Conservation (phyloP, 805 yeast species). For the Metschnikowia aberdeeniae region DNA sequence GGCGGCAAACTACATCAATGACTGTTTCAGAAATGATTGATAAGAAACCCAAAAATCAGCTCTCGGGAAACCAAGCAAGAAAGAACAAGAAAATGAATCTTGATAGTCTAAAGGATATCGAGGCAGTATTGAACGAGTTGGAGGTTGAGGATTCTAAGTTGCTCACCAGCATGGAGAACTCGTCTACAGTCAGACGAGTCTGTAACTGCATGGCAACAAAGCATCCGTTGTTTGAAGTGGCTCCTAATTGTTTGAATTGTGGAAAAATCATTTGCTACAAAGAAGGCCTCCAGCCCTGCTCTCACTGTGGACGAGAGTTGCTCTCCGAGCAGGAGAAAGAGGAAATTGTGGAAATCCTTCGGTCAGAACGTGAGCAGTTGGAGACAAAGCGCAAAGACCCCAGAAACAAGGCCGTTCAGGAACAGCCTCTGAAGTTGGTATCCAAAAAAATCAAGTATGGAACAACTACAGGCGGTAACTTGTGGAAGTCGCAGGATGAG, state of each 20-base stretch:
- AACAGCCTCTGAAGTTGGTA: slow-evolving; percentile 16
- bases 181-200: slow-evolving; percentile 19
- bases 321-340: slow-evolving; percentile 58
- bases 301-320: slow-evolving; percentile 70
- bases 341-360: slow-evolving; percentile 51
- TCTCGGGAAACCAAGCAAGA: slow-evolving; percentile 24
- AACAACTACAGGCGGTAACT: slow-evolving; percentile 55
- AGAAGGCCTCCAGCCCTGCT: slow-evolving; percentile 90
- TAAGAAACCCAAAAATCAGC: slow-evolving; percentile 29
- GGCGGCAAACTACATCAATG: slow-evolving; percentile 21
- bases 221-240: slow-evolving; percentile 84
- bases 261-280: slow-evolving; percentile 89
- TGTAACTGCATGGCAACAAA: slow-evolving; percentile 86
- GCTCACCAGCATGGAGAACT: not conserved
- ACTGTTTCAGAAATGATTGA: slow-evolving; percentile 49
- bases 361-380: slow-evolving; percentile 45
- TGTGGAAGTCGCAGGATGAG: slow-evolving; percentile 65
- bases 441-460: slow-evolving; percentile 50
- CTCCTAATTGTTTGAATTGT: slow-evolving; percentile 91
- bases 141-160: slow-evolving; percentile 31
- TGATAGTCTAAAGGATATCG: slow-evolving; percentile 58
- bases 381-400: slow-evolving; percentile 20
- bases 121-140: slow-evolving; percentile 53
- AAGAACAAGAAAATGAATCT: slow-evolving; percentile 43
- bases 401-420: slow-evolving; percentile 18